A percentile compares a stretch with the other conserved stretches of the same genome.
Conservation (phyloP, 1,139 yeast species). For the Candida tetrigidarum region DNA sequence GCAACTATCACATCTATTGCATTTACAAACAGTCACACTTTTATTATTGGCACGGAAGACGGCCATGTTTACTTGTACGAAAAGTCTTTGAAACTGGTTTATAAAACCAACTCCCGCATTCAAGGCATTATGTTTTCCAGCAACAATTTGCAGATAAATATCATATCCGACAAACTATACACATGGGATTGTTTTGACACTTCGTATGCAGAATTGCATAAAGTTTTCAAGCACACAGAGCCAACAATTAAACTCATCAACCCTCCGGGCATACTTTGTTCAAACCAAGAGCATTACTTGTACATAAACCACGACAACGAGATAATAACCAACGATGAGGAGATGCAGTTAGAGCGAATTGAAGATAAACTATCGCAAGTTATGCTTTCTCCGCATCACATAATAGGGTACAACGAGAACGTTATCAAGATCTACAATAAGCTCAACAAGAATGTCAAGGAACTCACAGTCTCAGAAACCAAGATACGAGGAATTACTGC, state of each 20-base stretch:
- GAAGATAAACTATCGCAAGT: slow-evolving; percentile 13
- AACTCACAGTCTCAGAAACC: slow-evolving; percentile 29
- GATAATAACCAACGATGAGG: slow-evolving; percentile 32
- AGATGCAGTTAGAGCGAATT: slow-evolving; percentile 22
- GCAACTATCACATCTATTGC: slow-evolving; percentile 29
- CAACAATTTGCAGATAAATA: slow-evolving; percentile 27
- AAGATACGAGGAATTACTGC: slow-evolving; percentile 58
- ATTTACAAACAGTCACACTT: slow-evolving; percentile 27
- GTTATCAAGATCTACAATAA: slow-evolving; percentile 29
- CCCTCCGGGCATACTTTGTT: slow-evolving; percentile 8
- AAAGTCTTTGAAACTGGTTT: slow-evolving; percentile 35
- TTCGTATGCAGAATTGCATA: slow-evolving; percentile 30
- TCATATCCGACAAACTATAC: slow-evolving; percentile 24
- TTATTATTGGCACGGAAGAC: slow-evolving; percentile 35
- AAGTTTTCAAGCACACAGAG: slow-evolving; percentile 29
- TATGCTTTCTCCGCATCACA: slow-evolving; percentile 31
- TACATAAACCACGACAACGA: slow-evolving; percentile 19
- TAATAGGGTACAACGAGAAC: slow-evolving; percentile 23
- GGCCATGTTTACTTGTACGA: slow-evolving; percentile 39
- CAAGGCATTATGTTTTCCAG: slow-evolving; percentile 29
- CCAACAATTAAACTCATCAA: slow-evolving; percentile 18
- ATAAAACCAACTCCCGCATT: slow-evolving; percentile 20
- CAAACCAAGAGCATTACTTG: slow-evolving; percentile 9
- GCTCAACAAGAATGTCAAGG: slow-evolving; percentile 21
- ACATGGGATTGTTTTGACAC: slow-evolving; percentile 44